Evolutionary conservation across 441 rosid genomes (phyloP).

Genomic region (Pelargonium fulgidum): DNA sequence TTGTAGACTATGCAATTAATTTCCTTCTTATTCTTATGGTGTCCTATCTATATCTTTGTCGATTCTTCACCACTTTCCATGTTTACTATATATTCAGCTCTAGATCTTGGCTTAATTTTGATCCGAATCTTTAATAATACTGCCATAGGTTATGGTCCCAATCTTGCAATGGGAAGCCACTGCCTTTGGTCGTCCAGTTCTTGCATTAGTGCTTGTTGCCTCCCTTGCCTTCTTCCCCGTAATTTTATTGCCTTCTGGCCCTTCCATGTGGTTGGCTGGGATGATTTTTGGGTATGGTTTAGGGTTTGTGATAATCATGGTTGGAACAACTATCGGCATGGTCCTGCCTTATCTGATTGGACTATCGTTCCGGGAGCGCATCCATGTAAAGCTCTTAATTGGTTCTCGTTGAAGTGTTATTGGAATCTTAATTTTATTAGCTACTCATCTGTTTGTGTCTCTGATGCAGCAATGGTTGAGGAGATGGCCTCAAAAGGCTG

Average conservation of each 20-base stretch:
- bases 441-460: conserved; percentile 2
- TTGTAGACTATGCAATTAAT: background rate
- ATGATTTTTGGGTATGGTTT: conserved; percentile 94
- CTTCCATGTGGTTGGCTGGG: conserved; percentile 99
- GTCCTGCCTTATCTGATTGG: conserved; percentile 78
- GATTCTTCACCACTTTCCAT: background rate
- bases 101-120: background rate
- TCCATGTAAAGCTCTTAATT: conserved; percentile 53
- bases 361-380: conserved; percentile 67
- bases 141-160: conserved; percentile 66
- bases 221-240: conserved; percentile 92
- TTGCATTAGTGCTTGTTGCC: conserved; percentile 65
- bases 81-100: background rate
- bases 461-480: conserved; percentile 76
- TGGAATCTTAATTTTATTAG: background rate
- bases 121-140: conserved; percentile 12
- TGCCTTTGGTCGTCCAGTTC: conserved; percentile 94
- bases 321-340: conserved; percentile 94
- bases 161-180: conserved; percentile 96
- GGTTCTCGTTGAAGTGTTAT: conserved; percentile 1
- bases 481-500: conserved; percentile 89
- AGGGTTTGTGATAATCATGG: conserved; percentile 88
- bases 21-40: background rate
- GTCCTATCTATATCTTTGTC: background rate
- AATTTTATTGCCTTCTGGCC: conserved; percentile 89